A percentile compares a stretch with the other conserved stretches of the same genome.
Conservation (phyloP, 225 moss, liverwort and hornwort species). For the Anthoceros angustus region DNA sequence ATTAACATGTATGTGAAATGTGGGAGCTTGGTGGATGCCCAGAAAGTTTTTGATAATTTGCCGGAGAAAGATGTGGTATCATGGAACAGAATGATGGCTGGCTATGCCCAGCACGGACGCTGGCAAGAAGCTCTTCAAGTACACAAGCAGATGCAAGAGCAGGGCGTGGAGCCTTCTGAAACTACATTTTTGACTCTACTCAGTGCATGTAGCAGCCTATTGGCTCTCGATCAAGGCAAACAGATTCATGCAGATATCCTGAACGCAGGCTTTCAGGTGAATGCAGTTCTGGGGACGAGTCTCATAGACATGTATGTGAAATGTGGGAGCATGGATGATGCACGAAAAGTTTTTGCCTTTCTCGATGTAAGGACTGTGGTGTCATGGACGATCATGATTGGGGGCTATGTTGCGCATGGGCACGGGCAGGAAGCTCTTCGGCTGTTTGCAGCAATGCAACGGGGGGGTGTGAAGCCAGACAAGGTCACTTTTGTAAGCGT, state of each 20-base stretch:
- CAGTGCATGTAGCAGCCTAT: background rate
- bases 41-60: background rate
- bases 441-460: background rate
- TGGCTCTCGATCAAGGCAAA: background rate
- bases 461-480: background rate
- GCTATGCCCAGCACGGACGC: background rate
- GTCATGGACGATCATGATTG: background rate
- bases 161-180: background rate
- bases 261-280: background rate
- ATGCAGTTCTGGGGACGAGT: background rate
- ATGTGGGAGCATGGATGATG: background rate
- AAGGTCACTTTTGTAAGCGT: background rate
- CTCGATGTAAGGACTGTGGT: background rate
- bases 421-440: background rate
- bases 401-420: background rate
- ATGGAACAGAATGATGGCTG: conserved; percentile 3
- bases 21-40: background rate
- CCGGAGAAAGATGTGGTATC: background rate
- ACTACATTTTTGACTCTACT: background rate
- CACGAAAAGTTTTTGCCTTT: background rate
- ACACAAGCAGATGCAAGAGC: background rate
- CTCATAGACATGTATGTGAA: background rate
- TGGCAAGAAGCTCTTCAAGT: background rate
- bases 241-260: background rate
- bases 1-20: background rate